Evolutionary conservation across 2,329 filamentous ascomycete species (phyloP), one percentile per base, ranked within the genome.

Genomic region (Capronia epimyces): DNA sequence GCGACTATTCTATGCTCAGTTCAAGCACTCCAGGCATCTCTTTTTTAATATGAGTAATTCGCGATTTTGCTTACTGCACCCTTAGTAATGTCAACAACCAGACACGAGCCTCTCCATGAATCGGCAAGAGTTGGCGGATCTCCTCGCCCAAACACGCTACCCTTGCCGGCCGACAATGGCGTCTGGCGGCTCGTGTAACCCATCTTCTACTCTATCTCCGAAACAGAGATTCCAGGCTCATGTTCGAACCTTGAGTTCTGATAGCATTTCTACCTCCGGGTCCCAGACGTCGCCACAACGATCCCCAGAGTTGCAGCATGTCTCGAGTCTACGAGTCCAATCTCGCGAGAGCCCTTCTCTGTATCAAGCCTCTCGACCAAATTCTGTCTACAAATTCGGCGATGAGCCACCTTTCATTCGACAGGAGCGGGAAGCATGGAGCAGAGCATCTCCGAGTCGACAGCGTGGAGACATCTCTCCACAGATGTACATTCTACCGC

Each of bases 371-470:
- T 25, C 43, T 4, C 40, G 44, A 20, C 43, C 46, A 15, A 21
- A 20, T 18, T 15, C 42, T 20, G 25, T 50, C n/a, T 52, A 45
- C 32, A 20, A 34, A 36, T 27, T 42, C 34, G 36, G 22, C 37
- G 46, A 52, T 41, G 49, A 47, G 25, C 54, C 57, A 15, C 39
- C 49, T 6, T 57, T 59, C 40, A 43, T 55, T 27, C 43, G 34
- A 16, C 54, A 59, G 42, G 57, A 59, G 37, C 57, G 57, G 8
- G 57, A 54, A 32, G 54, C 54, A 20, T 59, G 57, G 57, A 44
- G 42, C 29, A 46, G 52, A 18, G 42, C 49, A 22, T 55, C 52
- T 6, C 52, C 55, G 5, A n/a, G 46, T 22, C 45, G 48, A 15
- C 29, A 37, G 13, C 46, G 22, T 20, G 42, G 42, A 24, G 22